Percentiles rank a stretch among this genome's conserved stretches.
phyloP scores from a whole-genome alignment of 2,329 filamentous ascomycete genomes.

The Arthrinium puccinioides region DNA sequence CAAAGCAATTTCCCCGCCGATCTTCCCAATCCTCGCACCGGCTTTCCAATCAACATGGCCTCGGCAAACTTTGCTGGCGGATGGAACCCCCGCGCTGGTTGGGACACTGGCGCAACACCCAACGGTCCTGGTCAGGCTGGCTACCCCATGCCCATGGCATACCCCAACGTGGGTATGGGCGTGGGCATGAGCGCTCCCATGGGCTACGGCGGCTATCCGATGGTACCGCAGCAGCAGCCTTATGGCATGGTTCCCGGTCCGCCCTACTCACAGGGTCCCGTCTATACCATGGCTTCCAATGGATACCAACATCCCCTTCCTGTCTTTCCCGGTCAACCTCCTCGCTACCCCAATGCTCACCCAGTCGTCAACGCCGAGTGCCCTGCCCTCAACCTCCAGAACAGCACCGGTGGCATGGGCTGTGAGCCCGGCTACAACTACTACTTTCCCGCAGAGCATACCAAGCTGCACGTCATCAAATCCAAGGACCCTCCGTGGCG shows the following conservation, averaged over 20 bases:
- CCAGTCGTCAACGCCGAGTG: slow-evolving; percentile 36
- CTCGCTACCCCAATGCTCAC: slow-evolving; percentile 31
- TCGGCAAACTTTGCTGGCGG: slow-evolving; percentile 4
- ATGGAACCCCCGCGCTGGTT: slow-evolving; percentile 29
- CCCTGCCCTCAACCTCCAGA: slow-evolving; percentile 47
- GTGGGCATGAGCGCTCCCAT: no score
- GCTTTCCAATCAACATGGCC: no score
- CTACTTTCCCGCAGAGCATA: slow-evolving; percentile 50
- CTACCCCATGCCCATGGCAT: not conserved
- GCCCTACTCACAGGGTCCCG: slow-evolving; percentile 10
- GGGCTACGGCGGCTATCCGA: slow-evolving; percentile 11
- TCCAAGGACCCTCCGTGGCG: slow-evolving; percentile 46
- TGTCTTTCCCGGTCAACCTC: slow-evolving; percentile 15
- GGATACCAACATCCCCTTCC: slow-evolving; percentile 14
- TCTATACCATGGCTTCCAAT: slow-evolving; percentile 11
- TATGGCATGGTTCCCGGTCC: slow-evolving; percentile 9
- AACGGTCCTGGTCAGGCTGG: not conserved
- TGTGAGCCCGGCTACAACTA: slow-evolving; percentile 58
- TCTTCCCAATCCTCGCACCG: no score
- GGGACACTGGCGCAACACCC: slow-evolving; percentile 22
- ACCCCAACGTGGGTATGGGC: no score
- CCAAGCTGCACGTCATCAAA: slow-evolving; percentile 52
- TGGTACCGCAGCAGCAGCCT: no score
- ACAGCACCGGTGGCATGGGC: slow-evolving; percentile 49
- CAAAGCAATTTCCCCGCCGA: no score